These are phyloP conservation scores for Candida sakaeoensis DNA, from an alignment of 805 yeast species.

Conservation along the genomic window DNA sequence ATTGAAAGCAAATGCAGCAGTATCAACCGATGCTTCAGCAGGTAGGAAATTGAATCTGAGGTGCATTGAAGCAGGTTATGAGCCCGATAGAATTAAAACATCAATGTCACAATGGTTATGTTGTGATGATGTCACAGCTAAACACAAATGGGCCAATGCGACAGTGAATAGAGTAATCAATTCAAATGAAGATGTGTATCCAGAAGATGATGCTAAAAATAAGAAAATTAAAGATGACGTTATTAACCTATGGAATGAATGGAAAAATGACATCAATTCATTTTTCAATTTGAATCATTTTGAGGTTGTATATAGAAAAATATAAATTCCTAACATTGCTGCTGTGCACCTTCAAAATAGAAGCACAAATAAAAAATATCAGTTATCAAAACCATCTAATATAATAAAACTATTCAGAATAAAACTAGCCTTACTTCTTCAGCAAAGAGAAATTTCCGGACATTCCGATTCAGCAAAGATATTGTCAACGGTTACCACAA, in stretches of 20 bases:
- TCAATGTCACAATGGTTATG: constrained; percentile 16
- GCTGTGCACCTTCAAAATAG: no score
- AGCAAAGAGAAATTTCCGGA: no score
- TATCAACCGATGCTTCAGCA: constrained; percentile 12
- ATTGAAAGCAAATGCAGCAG: constrained; percentile 8
- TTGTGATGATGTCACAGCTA: constrained; percentile 10
- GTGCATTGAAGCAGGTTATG: constrained; percentile 19
- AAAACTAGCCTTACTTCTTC: no score
- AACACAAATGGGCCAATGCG: constrained; percentile 11
- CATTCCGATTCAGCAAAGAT: no score
- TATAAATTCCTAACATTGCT: no score
- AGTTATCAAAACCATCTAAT: no score
- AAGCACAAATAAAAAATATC: no score
- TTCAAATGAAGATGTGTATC: constrained; percentile 10
- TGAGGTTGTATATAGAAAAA: constrained; percentile 16
- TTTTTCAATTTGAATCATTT: constrained; percentile 15
- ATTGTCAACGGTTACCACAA: no score
- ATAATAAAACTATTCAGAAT: no score
- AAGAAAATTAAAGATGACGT: constrained; percentile 8
- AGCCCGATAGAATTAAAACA: constrained; percentile 9
- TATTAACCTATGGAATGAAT: constrained; percentile 13
- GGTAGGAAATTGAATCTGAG: constrained; percentile 17
- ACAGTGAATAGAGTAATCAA: constrained; percentile 12
- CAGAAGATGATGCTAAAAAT: constrained; percentile 7
- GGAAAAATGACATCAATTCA: constrained; percentile 14